These are phyloP conservation scores for Trichophyton mentagrophytes DNA, from an alignment of 2,329 filamentous ascomycete species.

Conservation along the genomic window DNA sequence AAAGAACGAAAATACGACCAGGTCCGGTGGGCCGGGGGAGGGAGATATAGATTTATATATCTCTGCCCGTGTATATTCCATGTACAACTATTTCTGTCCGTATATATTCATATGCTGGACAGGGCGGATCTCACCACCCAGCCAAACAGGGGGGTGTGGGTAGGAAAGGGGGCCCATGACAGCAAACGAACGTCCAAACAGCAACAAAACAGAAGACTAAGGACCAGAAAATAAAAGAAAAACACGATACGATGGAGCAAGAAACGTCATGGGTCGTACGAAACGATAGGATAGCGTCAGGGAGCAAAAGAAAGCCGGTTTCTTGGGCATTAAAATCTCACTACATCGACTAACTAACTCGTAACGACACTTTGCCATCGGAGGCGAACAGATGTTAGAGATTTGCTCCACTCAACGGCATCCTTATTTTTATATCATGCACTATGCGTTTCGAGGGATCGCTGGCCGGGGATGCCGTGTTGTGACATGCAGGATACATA, in stretches of 20 bases:
- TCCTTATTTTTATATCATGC: slow-evolving; percentile 1
- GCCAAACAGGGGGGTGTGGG: not conserved
- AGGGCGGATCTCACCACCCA: too few relatives aligned
- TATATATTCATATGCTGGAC: too few relatives aligned
- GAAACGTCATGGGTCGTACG: not conserved
- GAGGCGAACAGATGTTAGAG: not conserved
- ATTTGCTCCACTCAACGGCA: not conserved
- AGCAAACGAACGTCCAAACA: not conserved
- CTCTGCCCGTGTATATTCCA: too few relatives aligned
- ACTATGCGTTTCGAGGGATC: not conserved
- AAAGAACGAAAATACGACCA: too few relatives aligned
- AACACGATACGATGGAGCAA: not conserved
- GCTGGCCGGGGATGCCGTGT: not conserved
- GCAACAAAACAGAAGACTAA: not conserved
- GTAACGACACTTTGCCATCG: not conserved
- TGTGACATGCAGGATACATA: too few relatives aligned
- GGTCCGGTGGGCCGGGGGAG: too few relatives aligned
- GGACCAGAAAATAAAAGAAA: not conserved
- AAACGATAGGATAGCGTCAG: not conserved
- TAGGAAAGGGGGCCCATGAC: not conserved
- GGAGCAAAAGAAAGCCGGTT: not conserved
- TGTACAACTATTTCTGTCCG: too few relatives aligned
- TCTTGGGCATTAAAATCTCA: slow-evolving; percentile 1
- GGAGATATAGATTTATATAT: too few relatives aligned
- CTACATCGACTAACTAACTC: not conserved